phyloP scores from a whole-genome alignment of 805 yeast genomes.

The Hanseniaspora vineae region DNA sequence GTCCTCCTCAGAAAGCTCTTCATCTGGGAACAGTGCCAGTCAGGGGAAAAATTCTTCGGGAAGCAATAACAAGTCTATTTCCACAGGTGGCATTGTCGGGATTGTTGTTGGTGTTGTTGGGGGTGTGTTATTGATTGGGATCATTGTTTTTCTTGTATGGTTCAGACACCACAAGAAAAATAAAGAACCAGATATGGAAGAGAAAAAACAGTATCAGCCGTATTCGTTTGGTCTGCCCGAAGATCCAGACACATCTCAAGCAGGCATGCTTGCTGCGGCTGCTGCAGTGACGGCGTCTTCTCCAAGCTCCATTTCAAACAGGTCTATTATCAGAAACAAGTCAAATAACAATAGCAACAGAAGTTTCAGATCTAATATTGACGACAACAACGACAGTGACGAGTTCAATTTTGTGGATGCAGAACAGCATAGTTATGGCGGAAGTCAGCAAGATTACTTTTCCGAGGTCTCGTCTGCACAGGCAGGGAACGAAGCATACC shows the following conservation, averaged over 20 bases:
- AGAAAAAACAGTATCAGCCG: slow-evolving; percentile 23
- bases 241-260: background rate
- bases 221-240: slow-evolving; percentile 18
- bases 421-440: no score
- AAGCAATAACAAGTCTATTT: slow-evolving; percentile 5
- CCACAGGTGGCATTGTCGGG: slow-evolving; percentile 46
- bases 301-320: slow-evolving; percentile 8
- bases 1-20: slow-evolving; percentile 7
- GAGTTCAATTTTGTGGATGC: background rate
- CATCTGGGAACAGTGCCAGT: slow-evolving; percentile 4
- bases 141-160: slow-evolving; percentile 29
- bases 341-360: background rate
- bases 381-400: background rate
- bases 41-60: slow-evolving; percentile 3
- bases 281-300: slow-evolving; percentile 5
- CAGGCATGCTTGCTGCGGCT: background rate
- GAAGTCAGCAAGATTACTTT: no score
- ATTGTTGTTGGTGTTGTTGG: slow-evolving; percentile 41
- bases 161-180: slow-evolving; percentile 27
- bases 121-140: slow-evolving; percentile 30
- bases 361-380: background rate
- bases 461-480: no score
- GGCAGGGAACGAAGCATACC: background rate
- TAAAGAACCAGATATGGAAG: slow-evolving; percentile 31
- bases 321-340: background rate